Percentiles rank a stretch among this genome's conserved stretches.
Evolutionary conservation across 2,329 filamentous ascomycete genomes (phyloP).

Genomic region (Cryphonectria carpinicola): DNA sequence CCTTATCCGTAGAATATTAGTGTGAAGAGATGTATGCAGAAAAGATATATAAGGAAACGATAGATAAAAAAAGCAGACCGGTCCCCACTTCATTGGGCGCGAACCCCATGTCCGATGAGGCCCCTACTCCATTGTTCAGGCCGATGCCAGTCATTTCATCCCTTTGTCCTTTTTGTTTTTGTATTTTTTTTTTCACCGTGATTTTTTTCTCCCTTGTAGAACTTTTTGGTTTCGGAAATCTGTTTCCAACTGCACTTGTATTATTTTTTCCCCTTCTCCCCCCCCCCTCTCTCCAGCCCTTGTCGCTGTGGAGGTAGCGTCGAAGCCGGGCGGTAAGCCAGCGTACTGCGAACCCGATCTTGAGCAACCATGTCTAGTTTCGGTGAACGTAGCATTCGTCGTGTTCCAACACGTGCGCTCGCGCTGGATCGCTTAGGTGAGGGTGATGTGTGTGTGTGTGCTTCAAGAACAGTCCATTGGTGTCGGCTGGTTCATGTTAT

Average conservation of each 20-base stretch:
- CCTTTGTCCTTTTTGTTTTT: background rate
- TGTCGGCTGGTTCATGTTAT: constrained; percentile 21
- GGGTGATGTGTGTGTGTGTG: too few species aligned
- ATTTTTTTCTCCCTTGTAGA: background rate
- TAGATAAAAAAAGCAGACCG: background rate
- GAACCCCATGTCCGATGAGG: background rate
- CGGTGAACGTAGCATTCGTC: background rate
- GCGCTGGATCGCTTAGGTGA: background rate
- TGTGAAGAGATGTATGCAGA: background rate
- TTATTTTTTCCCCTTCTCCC: too few species aligned
- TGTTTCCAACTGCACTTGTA: background rate
- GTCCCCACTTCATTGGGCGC: background rate
- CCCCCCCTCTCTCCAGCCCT: background rate
- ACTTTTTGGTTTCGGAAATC: background rate
- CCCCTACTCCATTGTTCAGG: background rate
- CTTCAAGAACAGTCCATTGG: constrained; percentile 24
- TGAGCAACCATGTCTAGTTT: background rate
- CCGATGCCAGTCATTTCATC: background rate
- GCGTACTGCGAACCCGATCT: background rate
- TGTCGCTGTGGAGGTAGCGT: background rate
- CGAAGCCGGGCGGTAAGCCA: background rate
- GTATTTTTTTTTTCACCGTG: background rate
- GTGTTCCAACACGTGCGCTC: background rate
- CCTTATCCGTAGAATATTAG: constrained; percentile 1
- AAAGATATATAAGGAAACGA: background rate